Evolutionary conservation across 2,329 filamentous ascomycete species (phyloP).

Genomic region (Microdochium nivale): DNA sequence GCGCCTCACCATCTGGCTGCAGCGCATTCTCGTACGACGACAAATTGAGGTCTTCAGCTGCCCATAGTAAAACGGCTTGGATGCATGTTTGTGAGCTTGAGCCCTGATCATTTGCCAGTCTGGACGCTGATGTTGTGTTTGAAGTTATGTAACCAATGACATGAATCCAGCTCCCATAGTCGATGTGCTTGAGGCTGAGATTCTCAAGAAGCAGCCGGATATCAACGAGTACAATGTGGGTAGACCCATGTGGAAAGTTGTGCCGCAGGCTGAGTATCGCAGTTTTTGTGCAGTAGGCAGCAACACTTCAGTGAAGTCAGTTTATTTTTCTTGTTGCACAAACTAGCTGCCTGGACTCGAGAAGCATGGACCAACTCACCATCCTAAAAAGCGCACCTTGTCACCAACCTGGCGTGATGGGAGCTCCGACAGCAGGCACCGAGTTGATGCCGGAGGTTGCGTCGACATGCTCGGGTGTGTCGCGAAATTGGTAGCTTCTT

Average conservation of each 20-base stretch:
- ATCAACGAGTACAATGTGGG: constrained; percentile 53
- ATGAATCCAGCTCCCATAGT: constrained; percentile 81
- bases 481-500: neutral
- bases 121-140: constrained; percentile 4
- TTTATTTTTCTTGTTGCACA: too few relatives aligned
- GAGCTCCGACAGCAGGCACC: constrained; percentile 58
- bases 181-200: constrained; percentile 53
- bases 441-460: constrained; percentile 54
- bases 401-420: constrained; percentile 41
- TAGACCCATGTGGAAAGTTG: constrained; percentile 41
- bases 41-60: constrained; percentile 63
- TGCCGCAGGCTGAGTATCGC: constrained; percentile 63
- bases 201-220: constrained; percentile 61
- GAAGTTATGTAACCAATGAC: constrained; percentile 69
- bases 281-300: constrained; percentile 38
- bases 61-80: constrained; percentile 72
- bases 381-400: constrained; percentile 91
- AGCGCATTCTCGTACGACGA: constrained; percentile 61
- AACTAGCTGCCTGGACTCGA: neutral
- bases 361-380: constrained; percentile 45
- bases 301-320: constrained; percentile 33
- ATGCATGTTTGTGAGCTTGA: constrained; percentile 34
- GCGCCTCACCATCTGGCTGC: constrained; percentile 10
- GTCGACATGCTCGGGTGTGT: constrained; percentile 31
- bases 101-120: constrained; percentile 4